Percentiles rank a stretch among this genome's conserved stretches.
Conservation (phyloP, 352 stramenopile genomes). For the Peronospora farinosa region DNA sequence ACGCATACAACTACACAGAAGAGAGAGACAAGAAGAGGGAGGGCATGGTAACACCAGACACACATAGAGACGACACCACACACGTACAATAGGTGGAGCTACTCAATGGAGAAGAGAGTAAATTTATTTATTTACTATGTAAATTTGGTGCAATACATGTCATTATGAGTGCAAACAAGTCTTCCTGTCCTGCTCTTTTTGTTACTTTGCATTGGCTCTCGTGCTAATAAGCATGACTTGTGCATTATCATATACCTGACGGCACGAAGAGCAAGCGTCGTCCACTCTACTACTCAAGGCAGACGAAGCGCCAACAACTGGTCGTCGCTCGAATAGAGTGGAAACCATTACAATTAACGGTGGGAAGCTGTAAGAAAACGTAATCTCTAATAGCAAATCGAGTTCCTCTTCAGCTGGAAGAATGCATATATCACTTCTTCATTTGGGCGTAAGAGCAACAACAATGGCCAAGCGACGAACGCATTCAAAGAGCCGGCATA, state of each 20-base stretch:
- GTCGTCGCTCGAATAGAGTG: not conserved
- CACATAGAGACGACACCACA: constrained; percentile 27
- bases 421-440: too few species aligned
- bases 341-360: not conserved
- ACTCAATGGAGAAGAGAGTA: constrained; percentile 21
- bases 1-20: not conserved
- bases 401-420: too few species aligned
- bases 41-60: constrained; percentile 13
- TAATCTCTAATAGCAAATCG: too few species aligned
- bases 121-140: constrained; percentile 47
- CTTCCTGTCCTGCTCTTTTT: constrained; percentile 2
- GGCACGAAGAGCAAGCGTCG: constrained; percentile 20
- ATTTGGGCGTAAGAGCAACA: too few species aligned
- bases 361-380: too few species aligned
- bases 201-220: constrained; percentile 2
- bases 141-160: constrained; percentile 31
- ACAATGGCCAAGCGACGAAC: too few species aligned
- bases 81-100: constrained; percentile 31
- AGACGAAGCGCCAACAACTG: constrained; percentile 20
- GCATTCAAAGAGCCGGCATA: too few species aligned
- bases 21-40: constrained; percentile 2
- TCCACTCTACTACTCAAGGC: constrained; percentile 5
- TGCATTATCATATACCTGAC: not conserved
- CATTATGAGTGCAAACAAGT: constrained; percentile 9
- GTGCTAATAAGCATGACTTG: not conserved